Percentiles rank a stretch among this genome's conserved stretches.
phyloP scores from a whole-genome alignment of 371 early-diverging fungal species.

The Basidiobolus meristosporus region DNA sequence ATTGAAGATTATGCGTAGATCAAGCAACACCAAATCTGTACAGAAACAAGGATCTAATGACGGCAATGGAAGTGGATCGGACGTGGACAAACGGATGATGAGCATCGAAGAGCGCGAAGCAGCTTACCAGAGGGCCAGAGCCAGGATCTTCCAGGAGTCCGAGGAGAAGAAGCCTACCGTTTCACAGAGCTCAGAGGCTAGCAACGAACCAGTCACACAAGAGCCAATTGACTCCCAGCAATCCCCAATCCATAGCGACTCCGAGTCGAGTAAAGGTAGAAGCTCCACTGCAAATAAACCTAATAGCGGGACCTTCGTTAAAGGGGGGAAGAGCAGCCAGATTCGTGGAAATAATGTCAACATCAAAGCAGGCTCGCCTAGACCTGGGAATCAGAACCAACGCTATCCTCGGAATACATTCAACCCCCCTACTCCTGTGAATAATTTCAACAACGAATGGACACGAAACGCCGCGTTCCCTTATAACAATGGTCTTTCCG shows the following conservation, averaged over 20 bases:
- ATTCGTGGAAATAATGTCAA: neutral
- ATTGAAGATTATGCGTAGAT: slow-evolving; percentile 22
- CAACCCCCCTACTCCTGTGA: too few species aligned
- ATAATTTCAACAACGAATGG: too few species aligned
- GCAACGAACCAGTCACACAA: slow-evolving; percentile 1
- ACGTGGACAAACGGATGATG: slow-evolving; percentile 15
- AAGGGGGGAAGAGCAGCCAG: neutral
- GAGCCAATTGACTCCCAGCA: neutral
- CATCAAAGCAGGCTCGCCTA: too few species aligned
- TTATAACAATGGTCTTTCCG: too few species aligned
- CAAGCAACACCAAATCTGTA: neutral
- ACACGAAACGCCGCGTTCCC: too few species aligned
- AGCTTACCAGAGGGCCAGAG: slow-evolving; percentile 53
- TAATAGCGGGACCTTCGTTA: neutral
- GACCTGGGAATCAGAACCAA: too few species aligned
- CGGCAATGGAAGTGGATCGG: neutral
- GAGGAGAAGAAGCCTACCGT: slow-evolving; percentile 10
- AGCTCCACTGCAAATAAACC: neutral
- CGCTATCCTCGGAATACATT: too few species aligned
- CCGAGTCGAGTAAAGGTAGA: neutral
- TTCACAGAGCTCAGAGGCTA: slow-evolving; percentile 7
- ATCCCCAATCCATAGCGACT: slow-evolving; percentile 1
- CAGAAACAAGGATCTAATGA: slow-evolving; percentile 4
- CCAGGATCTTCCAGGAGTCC: slow-evolving; percentile 51
- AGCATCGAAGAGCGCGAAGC: slow-evolving; percentile 51